phyloP scores from a whole-genome alignment of 352 stramenopile genomes.

The Thraustotheca clavata region DNA sequence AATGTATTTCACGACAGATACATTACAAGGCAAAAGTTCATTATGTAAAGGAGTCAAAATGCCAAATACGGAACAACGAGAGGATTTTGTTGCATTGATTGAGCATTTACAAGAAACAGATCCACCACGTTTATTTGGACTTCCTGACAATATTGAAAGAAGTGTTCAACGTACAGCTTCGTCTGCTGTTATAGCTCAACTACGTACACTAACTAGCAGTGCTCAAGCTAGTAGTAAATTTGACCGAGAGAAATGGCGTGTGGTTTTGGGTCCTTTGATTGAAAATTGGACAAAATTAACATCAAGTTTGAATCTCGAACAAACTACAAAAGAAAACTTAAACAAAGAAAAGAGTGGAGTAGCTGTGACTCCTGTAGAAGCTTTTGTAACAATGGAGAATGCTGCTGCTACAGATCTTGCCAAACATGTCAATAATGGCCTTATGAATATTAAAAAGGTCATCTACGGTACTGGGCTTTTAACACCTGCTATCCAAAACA shows the following conservation, averaged over 20 bases:
- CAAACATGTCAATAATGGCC: slow-evolving; percentile 52
- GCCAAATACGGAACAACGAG: slow-evolving; percentile 47
- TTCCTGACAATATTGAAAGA: slow-evolving; percentile 93
- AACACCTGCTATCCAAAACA: slow-evolving; percentile 79
- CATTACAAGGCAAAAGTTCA: slow-evolving; percentile 52
- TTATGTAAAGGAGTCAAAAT: slow-evolving; percentile 64
- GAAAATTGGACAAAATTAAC: slow-evolving; percentile 85
- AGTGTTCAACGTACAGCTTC: slow-evolving; percentile 88
- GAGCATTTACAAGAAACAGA: slow-evolving; percentile 64
- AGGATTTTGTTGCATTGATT: slow-evolving; percentile 63
- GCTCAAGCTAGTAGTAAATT: slow-evolving; percentile 62
- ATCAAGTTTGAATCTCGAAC: slow-evolving; percentile 44
- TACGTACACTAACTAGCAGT: slow-evolving; percentile 75
- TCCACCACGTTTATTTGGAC: slow-evolving; percentile 78
- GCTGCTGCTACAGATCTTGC: slow-evolving; percentile 66
- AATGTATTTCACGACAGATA: slow-evolving; percentile 80
- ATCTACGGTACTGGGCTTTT: slow-evolving; percentile 87
- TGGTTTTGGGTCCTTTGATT: slow-evolving; percentile 82
- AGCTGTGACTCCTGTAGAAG: slow-evolving; percentile 74
- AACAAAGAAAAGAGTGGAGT: slow-evolving; percentile 33
- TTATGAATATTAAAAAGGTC: slow-evolving; percentile 81
- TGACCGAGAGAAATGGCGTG: slow-evolving; percentile 87
- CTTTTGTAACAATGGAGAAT: slow-evolving; percentile 89
- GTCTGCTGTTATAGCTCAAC: slow-evolving; percentile 68
- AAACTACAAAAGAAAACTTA: slow-evolving; percentile 16